Conservation (phyloP, 2,329 filamentous ascomycete genomes). For the Penicillium sp. region DNA sequence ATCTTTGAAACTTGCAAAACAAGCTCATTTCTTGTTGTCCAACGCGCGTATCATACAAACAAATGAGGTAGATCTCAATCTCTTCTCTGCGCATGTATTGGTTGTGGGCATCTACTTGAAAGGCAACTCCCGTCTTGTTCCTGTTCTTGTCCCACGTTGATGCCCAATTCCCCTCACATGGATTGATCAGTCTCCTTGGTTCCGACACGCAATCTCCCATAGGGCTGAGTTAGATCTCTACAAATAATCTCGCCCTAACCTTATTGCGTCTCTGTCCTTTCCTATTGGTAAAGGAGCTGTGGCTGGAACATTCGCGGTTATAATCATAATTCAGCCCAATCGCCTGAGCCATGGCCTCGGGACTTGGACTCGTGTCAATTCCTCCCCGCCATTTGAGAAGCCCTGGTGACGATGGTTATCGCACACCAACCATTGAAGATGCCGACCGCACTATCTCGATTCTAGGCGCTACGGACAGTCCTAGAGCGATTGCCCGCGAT, state of each 20-base stretch:
- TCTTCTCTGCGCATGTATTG: neutral
- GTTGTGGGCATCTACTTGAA: neutral
- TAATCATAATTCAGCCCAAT: neutral
- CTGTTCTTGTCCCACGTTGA: neutral
- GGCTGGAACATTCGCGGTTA: neutral
- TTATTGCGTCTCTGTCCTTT: neutral
- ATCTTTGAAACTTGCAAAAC: neutral
- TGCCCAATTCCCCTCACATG: neutral
- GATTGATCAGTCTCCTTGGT: neutral
- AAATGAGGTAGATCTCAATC: neutral
- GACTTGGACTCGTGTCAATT: slow-evolving; percentile 2
- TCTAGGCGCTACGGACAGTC: slow-evolving; percentile 9
- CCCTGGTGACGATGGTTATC: slow-evolving; percentile 46
- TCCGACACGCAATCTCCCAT: neutral
- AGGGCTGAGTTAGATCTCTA: neutral
- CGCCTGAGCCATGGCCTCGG: slow-evolving; percentile 17
- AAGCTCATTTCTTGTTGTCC: neutral
- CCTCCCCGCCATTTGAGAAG: slow-evolving; percentile 36
- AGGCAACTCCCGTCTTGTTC: neutral
- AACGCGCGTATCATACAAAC: neutral
- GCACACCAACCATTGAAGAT: slow-evolving; percentile 48
- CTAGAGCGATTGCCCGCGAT: slow-evolving; percentile 16
- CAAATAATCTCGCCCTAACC: neutral
- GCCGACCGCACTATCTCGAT: slow-evolving; percentile 28
- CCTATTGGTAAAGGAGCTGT: neutral